phyloP scores from a whole-genome alignment of 805 yeast genomes.

The Monosporozyma unispora region DNA sequence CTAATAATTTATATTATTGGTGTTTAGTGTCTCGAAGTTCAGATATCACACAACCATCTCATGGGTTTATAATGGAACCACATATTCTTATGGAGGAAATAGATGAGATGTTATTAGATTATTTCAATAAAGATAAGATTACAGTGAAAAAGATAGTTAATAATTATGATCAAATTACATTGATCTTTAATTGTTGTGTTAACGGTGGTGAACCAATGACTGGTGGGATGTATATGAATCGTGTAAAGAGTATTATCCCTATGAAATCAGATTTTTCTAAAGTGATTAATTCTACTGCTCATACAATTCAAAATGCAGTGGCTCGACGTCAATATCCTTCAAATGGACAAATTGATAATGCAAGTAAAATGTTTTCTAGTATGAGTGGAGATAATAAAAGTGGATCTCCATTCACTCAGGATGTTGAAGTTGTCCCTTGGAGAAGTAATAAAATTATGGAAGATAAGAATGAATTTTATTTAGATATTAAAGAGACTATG shows the following conservation, averaged over 20 bases:
- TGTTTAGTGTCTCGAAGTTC: slow-evolving; percentile 9
- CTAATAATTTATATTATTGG: slow-evolving; percentile 20
- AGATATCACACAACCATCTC: neutral
- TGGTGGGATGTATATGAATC: slow-evolving; percentile 52
- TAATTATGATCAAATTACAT: slow-evolving; percentile 60
- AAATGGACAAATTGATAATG: neutral
- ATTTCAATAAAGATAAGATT: slow-evolving; percentile 46
- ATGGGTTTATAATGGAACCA: neutral
- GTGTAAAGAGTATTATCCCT: slow-evolving; percentile 62
- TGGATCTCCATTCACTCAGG: neutral
- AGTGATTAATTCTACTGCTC: slow-evolving; percentile 32
- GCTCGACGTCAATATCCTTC: neutral
- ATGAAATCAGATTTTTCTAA: slow-evolving; percentile 30
- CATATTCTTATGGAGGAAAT: slow-evolving; percentile 40
- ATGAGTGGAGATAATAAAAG: neutral
- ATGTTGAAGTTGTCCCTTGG: slow-evolving; percentile 53
- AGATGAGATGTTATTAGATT: slow-evolving; percentile 45
- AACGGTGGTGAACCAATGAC: slow-evolving; percentile 69
- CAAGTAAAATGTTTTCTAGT: neutral
- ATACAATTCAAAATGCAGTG: slow-evolving; percentile 8
- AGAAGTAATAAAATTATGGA: slow-evolving; percentile 61
- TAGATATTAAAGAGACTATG: slow-evolving; percentile 66
- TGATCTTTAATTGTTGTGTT: slow-evolving; percentile 67
- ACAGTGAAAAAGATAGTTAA: slow-evolving; percentile 51
- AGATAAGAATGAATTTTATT: slow-evolving; percentile 75